Evolutionary conservation across 2,329 filamentous ascomycete species (phyloP).

Genomic region (Botryotinia convoluta): DNA sequence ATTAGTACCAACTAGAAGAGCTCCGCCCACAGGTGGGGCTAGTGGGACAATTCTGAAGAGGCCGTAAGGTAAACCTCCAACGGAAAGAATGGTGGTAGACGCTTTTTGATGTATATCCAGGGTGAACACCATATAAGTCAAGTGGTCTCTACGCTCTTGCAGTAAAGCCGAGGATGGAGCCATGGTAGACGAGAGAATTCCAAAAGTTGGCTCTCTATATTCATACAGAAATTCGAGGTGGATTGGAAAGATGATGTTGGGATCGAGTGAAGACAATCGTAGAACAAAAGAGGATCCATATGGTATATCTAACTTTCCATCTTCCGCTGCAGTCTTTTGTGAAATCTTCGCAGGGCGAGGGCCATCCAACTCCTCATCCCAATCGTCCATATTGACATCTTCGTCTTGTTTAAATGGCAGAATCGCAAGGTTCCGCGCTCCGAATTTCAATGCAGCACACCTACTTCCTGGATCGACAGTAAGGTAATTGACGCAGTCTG

Average conservation of each 20-base stretch:
- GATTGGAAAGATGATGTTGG: slow-evolving; percentile 80
- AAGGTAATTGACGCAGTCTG: slow-evolving; percentile 75
- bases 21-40: slow-evolving; percentile 82
- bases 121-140: slow-evolving; percentile 92
- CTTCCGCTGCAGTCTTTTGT: slow-evolving; percentile 33
- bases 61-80: slow-evolving; percentile 81
- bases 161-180: slow-evolving; percentile 71
- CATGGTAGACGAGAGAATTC: slow-evolving; percentile 78
- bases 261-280: slow-evolving; percentile 83
- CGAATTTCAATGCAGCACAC: slow-evolving; percentile 94
- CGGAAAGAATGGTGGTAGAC: slow-evolving; percentile 87
- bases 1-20: slow-evolving; percentile 81
- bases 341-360: slow-evolving; percentile 51
- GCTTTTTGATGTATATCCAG: slow-evolving; percentile 90
- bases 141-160: slow-evolving; percentile 74
- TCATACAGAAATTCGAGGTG: slow-evolving; percentile 93
- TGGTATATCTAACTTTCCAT: slow-evolving; percentile 53
- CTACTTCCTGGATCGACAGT: slow-evolving; percentile 87
- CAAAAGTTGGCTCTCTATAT: slow-evolving; percentile 96
- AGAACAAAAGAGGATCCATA: slow-evolving; percentile 93
- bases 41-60: slow-evolving; percentile 79
- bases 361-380: slow-evolving; percentile 78
- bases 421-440: slow-evolving; percentile 83
- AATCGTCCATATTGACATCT: slow-evolving; percentile 88
- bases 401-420: slow-evolving; percentile 89